phyloP scores from a whole-genome alignment of 176 grass and related monocot genomes.

The Aegilops sharonensis region DNA sequence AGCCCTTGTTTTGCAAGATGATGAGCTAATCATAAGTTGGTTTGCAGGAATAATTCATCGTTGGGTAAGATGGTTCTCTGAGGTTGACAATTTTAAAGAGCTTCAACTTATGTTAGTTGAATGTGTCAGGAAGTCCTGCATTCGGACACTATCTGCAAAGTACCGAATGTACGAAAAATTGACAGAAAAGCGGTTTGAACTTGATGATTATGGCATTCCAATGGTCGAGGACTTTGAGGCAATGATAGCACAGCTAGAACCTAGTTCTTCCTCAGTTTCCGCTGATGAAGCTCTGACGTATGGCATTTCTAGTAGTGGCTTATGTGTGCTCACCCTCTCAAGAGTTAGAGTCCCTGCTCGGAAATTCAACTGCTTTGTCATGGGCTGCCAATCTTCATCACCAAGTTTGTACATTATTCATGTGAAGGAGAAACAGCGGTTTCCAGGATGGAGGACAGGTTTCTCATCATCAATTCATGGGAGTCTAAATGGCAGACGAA shows the following conservation, averaged over 20 bases:
- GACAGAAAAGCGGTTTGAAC: constrained; percentile 88
- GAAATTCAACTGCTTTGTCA: constrained; percentile 72
- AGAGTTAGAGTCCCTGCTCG: constrained; percentile 71
- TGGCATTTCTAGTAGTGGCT: constrained; percentile 70
- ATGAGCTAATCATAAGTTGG: constrained; percentile 88
- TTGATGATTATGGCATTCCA: constrained; percentile 70
- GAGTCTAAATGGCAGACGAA: constrained; percentile 65
- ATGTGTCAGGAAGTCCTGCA: constrained; percentile 84
- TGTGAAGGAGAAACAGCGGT: constrained; percentile 83
- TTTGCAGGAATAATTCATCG: constrained; percentile 81
- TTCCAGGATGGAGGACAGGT: constrained; percentile 90
- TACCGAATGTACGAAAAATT: constrained; percentile 76
- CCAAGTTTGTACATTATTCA: constrained; percentile 78
- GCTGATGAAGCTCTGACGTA: constrained; percentile 79
- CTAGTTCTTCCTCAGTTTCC: constrained; percentile 19
- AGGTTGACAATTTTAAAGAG: constrained; percentile 81
- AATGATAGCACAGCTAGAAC: constrained; percentile 37
- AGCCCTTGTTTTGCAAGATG: constrained; percentile 82
- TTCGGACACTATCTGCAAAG: constrained; percentile 88
- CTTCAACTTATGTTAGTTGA: constrained; percentile 68
- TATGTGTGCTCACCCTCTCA: constrained; percentile 74
- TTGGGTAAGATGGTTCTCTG: constrained; percentile 80
- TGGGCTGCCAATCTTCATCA: constrained; percentile 65
- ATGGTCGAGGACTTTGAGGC: constrained; percentile 59
- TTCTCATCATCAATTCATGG: constrained; percentile 80